These are phyloP conservation scores for Paecilomyces sp. DNA, from an alignment of 2,329 filamentous ascomycete species.

Conservation along the genomic window DNA sequence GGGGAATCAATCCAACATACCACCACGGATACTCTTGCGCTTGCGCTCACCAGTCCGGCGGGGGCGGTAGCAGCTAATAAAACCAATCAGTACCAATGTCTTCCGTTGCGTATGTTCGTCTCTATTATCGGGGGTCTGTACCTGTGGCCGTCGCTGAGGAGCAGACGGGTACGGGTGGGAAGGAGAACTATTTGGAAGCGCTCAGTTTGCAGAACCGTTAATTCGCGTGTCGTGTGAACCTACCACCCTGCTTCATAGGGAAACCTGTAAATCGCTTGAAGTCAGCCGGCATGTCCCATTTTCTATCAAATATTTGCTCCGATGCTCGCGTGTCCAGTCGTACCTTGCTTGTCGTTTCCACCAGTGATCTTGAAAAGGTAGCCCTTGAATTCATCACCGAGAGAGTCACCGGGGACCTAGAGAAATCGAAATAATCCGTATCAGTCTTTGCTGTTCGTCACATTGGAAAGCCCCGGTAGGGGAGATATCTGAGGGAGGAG, in stretches of 20 bases:
- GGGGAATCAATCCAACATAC: slow-evolving; percentile 16
- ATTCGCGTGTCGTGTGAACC: slow-evolving; percentile 24
- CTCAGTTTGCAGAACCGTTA: background rate
- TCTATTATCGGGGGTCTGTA: slow-evolving; percentile 5
- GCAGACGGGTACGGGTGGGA: slow-evolving; percentile 94
- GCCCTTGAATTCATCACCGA: slow-evolving; percentile 99
- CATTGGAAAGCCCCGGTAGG: slow-evolving; percentile 7
- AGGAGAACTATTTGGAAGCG: slow-evolving; percentile 56
- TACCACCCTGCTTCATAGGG: slow-evolving; percentile 98
- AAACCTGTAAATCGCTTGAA: slow-evolving; percentile 51
- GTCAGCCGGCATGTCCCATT: slow-evolving; percentile 16
- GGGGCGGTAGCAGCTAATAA: slow-evolving; percentile 80
- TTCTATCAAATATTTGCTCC: background rate
- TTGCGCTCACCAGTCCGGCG: slow-evolving; percentile 98
- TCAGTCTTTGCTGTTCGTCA: slow-evolving; percentile 22
- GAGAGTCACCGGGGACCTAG: slow-evolving; percentile 82
- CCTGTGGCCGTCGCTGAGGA: slow-evolving; percentile 89
- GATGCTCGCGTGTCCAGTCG: slow-evolving; percentile 8
- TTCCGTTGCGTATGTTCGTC: background rate
- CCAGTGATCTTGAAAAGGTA: slow-evolving; percentile 99
- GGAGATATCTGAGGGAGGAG: slow-evolving; percentile 6
- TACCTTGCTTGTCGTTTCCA: slow-evolving; percentile 99
- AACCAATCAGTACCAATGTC: background rate
- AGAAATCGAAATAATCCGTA: slow-evolving; percentile 17
- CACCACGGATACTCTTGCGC: slow-evolving; percentile 95